phyloP scores from a whole-genome alignment of 2,329 filamentous ascomycete species.

The Aspergillus pseudoviridinutans region DNA sequence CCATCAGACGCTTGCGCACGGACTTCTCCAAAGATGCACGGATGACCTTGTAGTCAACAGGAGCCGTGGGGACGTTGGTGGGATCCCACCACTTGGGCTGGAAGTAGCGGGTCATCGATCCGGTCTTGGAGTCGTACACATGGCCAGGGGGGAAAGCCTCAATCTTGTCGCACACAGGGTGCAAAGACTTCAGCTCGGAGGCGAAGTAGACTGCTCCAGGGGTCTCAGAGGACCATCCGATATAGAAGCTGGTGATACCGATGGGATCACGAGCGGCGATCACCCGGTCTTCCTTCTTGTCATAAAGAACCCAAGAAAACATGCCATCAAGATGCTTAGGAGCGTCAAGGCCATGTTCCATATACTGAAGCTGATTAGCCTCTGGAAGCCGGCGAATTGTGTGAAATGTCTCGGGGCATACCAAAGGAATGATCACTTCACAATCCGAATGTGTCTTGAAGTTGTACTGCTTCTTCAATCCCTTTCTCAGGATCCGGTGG shows the following conservation, averaged over 20 bases:
- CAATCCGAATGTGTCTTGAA: constrained; percentile 99
- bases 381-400: not conserved
- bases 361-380: constrained; percentile 59
- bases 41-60: constrained; percentile 78
- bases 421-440: constrained; percentile 96
- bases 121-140: constrained; percentile 90
- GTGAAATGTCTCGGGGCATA: constrained; percentile 44
- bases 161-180: constrained; percentile 93
- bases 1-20: constrained; percentile 96
- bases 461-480: constrained; percentile 76
- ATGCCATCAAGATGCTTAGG: constrained; percentile 95
- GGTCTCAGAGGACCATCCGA: constrained; percentile 81
- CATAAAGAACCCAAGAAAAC: constrained; percentile 98
- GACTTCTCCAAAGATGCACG: constrained; percentile 81
- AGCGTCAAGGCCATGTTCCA: constrained; percentile 86
- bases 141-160: constrained; percentile 92
- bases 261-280: constrained; percentile 95
- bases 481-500: constrained; percentile 90
- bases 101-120: constrained; percentile 81
- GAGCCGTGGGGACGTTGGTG: constrained; percentile 68
- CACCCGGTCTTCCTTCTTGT: constrained; percentile 88
- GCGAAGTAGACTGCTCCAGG: constrained; percentile 90
- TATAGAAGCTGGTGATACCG: constrained; percentile 95
- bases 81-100: constrained; percentile 91
- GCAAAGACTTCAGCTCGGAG: constrained; percentile 90